These are phyloP conservation scores for Hypoxylon sp. DNA, from an alignment of 2,329 filamentous ascomycete species.

Conservation along the genomic window DNA sequence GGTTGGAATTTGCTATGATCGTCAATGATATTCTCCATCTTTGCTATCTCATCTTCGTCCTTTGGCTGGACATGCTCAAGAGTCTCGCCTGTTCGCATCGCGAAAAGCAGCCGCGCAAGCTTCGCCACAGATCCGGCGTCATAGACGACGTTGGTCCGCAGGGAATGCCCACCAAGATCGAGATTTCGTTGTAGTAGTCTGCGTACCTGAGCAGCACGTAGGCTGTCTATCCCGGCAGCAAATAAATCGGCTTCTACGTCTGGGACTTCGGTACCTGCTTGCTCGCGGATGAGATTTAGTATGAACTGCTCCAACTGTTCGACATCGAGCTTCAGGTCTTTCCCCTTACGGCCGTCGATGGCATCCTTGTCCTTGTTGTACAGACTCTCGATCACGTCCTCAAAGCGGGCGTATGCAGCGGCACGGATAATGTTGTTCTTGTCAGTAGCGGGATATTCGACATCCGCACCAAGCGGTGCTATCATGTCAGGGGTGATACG, in stretches of 20 bases:
- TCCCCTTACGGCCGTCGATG: conserved; percentile 1
- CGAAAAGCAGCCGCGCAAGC: conserved; percentile 54
- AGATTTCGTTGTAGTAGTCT: conserved; percentile 57
- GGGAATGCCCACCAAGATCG: conserved; percentile 51
- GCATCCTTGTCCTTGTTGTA: conserved; percentile 50
- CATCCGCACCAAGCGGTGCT: conserved; percentile 50
- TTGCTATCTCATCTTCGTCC: conserved; percentile 53
- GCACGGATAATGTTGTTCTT: conserved; percentile 62
- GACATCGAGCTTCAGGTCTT: conserved; percentile 42
- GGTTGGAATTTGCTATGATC: conserved; percentile 60
- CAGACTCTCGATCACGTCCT: conserved; percentile 47
- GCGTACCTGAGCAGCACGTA: conserved; percentile 61
- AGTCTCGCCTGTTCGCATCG: conserved; percentile 48
- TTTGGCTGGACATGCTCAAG: conserved; percentile 24
- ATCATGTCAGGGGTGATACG: conserved; percentile 60
- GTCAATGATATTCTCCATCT: conserved; percentile 57
- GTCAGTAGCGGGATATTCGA: conserved; percentile 58
- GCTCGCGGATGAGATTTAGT: conserved; percentile 48
- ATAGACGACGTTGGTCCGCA: conserved; percentile 58
- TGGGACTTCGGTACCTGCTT: conserved; percentile 53
- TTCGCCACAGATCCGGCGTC: conserved; percentile 56
- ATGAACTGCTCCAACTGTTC: conserved; percentile 54
- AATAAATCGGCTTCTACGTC: conserved; percentile 58
- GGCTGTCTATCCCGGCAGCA: conserved; percentile 60
- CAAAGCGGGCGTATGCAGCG: conserved; percentile 56